Evolutionary conservation across 768 basidiomycete species (phyloP).

Genomic region (Leccinum imitatum): DNA sequence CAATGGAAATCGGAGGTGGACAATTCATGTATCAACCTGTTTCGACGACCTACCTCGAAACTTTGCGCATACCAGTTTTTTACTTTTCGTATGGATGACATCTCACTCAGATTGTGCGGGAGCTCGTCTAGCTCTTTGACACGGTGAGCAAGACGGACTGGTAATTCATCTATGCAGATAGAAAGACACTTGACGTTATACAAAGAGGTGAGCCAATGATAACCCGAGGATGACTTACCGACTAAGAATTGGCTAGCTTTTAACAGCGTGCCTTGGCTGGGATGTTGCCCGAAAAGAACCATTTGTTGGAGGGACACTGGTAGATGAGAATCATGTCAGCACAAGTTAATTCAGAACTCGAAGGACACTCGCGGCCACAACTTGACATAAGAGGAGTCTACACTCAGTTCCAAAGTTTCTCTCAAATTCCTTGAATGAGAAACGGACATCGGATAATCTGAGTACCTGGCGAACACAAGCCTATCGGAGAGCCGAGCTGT

Average conservation of each 20-base stretch:
- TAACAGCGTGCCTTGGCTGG: conserved; percentile 90
- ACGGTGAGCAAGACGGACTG: conserved; percentile 91
- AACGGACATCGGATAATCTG: not conserved
- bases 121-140: conserved; percentile 95
- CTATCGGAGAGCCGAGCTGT: not conserved
- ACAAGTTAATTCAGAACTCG: not conserved
- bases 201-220: not conserved
- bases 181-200: not conserved
- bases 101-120: conserved; percentile 85
- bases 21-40: not conserved
- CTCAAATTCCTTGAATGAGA: not conserved
- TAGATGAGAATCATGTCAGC: conserved; percentile 9
- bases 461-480: not conserved
- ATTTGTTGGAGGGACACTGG: conserved; percentile 97
- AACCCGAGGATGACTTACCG: conserved; percentile 43
- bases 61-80: conserved; percentile 99
- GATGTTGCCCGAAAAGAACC: conserved; percentile 96
- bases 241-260: conserved; percentile 87
- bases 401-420: not conserved
- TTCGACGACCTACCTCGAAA: conserved; percentile 73
- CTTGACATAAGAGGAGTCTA: not conserved
- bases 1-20: not conserved
- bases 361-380: not conserved
- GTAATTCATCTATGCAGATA: conserved; percentile 72
- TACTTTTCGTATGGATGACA: conserved; percentile 92